phyloP scores from a whole-genome alignment of 1,139 yeast genomes.

The Hansenula sp. region DNA sequence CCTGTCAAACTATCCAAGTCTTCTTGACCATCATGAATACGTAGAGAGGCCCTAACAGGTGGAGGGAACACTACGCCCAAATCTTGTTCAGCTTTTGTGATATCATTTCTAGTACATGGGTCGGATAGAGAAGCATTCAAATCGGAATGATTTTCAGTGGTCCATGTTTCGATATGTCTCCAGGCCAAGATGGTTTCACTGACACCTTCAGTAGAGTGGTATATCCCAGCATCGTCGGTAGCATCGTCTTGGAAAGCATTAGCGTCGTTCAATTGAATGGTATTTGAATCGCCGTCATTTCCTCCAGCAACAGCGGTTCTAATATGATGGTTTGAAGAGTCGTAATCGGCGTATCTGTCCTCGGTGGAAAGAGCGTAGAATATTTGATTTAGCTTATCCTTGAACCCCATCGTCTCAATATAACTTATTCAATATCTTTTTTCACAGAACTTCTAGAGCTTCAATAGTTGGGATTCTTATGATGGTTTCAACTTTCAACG shows the following conservation, averaged over 20 bases:
- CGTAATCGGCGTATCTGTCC: conserved; percentile 68
- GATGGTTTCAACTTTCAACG: not conserved
- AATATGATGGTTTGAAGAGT: conserved; percentile 35
- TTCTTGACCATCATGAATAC: conserved; percentile 69
- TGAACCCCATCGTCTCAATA: conserved; percentile 27
- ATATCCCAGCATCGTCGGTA: conserved; percentile 8
- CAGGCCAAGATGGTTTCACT: conserved; percentile 64
- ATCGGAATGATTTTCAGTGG: conserved; percentile 51
- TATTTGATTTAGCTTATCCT: conserved; percentile 45
- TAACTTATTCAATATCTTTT: not conserved
- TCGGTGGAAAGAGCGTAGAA: conserved; percentile 62
- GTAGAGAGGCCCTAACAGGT: conserved; percentile 55
- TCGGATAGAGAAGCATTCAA: conserved; percentile 53
- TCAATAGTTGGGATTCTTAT: conserved; percentile 1
- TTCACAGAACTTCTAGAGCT: not conserved
- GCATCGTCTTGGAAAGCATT: conserved; percentile 15
- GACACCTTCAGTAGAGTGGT: conserved; percentile 45
- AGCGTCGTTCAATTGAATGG: conserved; percentile 22
- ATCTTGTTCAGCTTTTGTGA: conserved; percentile 62
- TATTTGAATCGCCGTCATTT: conserved; percentile 1
- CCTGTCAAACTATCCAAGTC: conserved; percentile 45
- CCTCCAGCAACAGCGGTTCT: conserved; percentile 8
- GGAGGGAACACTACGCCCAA: conserved; percentile 53
- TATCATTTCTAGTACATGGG: conserved; percentile 61
- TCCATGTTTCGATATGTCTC: conserved; percentile 67